Conservation (phyloP, 129 eudicot genomes). For the Pittosporum tobira region DNA sequence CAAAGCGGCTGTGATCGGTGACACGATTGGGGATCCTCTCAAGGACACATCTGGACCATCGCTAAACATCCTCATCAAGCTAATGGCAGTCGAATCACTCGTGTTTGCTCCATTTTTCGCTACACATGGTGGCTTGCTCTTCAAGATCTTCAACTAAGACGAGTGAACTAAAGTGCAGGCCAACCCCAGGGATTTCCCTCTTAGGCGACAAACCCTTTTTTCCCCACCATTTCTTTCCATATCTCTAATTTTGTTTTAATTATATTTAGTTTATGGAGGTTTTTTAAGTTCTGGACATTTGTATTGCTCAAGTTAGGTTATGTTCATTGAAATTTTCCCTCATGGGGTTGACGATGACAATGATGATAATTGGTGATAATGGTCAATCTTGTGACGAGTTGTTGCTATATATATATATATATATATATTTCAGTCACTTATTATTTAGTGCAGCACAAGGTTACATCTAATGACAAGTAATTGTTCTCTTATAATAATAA, state of each 20-base stretch:
- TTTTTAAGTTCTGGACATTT: neutral
- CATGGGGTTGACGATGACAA: conserved; percentile 12
- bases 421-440: too few relatives aligned
- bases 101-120: conserved; percentile 48
- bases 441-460: too few relatives aligned
- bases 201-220: neutral
- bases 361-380: neutral
- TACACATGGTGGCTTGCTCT: conserved; percentile 42
- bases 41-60: conserved; percentile 52
- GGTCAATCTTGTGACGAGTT: conserved; percentile 5
- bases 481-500: too few relatives aligned
- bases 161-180: neutral
- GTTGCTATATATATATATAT: too few relatives aligned
- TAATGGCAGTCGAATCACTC: conserved; percentile 43
- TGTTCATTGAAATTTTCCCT: conserved; percentile 10
- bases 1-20: conserved; percentile 51
- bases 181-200: conserved; percentile 1
- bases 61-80: conserved; percentile 48
- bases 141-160: conserved; percentile 24
- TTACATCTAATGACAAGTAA: too few relatives aligned
- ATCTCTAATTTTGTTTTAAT: neutral
- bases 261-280: conserved; percentile 7
- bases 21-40: conserved; percentile 44
- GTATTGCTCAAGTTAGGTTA: conserved; percentile 1
- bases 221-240: neutral